A percentile compares a stretch with the other conserved stretches of the same genome.
Evolutionary conservation across 805 yeast genomes (phyloP).

Genomic region (Sugiyamaella lignohabitans): DNA sequence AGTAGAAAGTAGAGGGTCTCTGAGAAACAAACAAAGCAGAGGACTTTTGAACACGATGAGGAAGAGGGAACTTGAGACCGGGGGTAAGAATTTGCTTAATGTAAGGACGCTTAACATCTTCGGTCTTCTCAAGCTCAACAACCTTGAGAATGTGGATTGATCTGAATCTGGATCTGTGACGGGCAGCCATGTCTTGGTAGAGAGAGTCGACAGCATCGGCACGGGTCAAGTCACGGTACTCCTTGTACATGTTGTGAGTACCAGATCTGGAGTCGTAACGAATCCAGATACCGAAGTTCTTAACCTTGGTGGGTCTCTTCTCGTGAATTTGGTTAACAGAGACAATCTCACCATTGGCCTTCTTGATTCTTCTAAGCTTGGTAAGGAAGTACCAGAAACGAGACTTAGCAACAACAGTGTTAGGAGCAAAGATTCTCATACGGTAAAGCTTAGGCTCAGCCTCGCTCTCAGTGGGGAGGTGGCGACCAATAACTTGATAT

Average conservation of each 20-base stretch:
- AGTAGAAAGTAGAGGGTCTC: constrained; percentile 98
- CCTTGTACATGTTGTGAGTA: constrained; percentile 99
- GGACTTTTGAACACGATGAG: constrained; percentile 97
- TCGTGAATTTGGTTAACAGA: constrained; percentile 87
- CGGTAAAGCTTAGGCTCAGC: constrained; percentile 99
- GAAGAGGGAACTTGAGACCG: constrained; percentile 99
- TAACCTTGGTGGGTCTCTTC: constrained; percentile 97
- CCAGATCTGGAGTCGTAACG: constrained; percentile 99
- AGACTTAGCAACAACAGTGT: constrained; percentile 98
- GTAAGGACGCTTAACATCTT: constrained; percentile 99
- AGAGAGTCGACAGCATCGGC: constrained; percentile 97
- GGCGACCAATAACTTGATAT: constrained; percentile 99
- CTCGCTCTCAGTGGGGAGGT: constrained; percentile 97
- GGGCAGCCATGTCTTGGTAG: constrained; percentile 99
- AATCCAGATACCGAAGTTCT: constrained; percentile 99
- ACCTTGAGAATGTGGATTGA: constrained; percentile 98
- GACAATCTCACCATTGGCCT: constrained; percentile 99
- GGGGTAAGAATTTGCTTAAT: constrained; percentile 91
- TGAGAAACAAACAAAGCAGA: constrained; percentile 80
- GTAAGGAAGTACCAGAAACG: constrained; percentile 99
- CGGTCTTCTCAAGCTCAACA: constrained; percentile 96
- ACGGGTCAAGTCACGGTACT: constrained; percentile 99
- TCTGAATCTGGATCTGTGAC: constrained; percentile 99
- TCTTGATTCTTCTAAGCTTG: constrained; percentile 98
- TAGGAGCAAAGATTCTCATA: constrained; percentile 99